Base-by-base conservation (phyloP, 2,329 filamentous ascomycete genomes). In the Talaromyces albobiverticillius region DNA sequence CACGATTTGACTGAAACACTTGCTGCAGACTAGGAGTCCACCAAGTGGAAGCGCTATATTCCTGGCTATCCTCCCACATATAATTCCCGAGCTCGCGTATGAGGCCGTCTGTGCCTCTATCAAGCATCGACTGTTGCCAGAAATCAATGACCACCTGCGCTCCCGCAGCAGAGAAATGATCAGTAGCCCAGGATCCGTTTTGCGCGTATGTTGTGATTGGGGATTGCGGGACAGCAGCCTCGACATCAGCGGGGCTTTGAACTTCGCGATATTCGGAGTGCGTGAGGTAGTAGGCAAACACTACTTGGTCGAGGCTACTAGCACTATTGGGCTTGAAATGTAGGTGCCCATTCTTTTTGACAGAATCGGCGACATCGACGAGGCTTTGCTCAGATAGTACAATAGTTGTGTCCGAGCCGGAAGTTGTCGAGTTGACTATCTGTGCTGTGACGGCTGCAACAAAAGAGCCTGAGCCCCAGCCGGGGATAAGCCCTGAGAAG, bases 81-180 rank as follows among this genome's bases (percentile, higher is more conserved):
- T 69, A 71, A 46, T 67, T 66, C 1, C 70, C 71, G 3, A 69
- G 61, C 13, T 67, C 53, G 40, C 50, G 45, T 2, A 75, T 48
- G 6, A 69, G 54, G 14, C 65, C 61, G 13, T 55, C 61, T 2
- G 60, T 62, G 1, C 61, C 63, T 46, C 68, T 61, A 14, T 55
- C 51, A 2, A 75, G 56, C 13, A 75, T 58, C 25, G 69, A 59
- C n/a, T 74, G 48, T 38, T 74, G 65, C 65, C 65, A 70, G 50
- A 74, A 76, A 11, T 70, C 52, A 0, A 62, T 69, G 1, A 62
- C 60, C 1, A 61, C 59, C 43, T 64, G 56, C 0, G 73, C 72
- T 3, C 72, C 73, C 2, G 42, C 45, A 16, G 61, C 56, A 16
- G 62, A 68, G 59, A 72, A 75, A 57, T 76, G 70, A 57, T 71